Percentiles rank a stretch among this genome's conserved stretches.
These are phyloP conservation scores for Termitomyces heimii DNA, from an alignment of 768 basidiomycete genomes.

Conservation along the genomic window DNA sequence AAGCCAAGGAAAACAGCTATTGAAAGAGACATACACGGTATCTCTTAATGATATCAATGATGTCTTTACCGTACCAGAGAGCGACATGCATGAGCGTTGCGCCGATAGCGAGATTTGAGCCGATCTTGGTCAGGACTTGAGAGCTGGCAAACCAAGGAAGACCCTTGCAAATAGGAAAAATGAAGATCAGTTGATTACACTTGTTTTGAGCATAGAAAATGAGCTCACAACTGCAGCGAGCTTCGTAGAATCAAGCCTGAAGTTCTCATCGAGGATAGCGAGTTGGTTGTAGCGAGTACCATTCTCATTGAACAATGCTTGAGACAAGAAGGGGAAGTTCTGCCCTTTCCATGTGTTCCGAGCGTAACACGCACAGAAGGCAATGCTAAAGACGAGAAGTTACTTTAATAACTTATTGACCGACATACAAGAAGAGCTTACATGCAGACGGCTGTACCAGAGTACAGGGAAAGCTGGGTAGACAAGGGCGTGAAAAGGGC, in stretches of 20 bases:
- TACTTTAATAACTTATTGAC: background rate
- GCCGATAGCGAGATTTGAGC: constrained; percentile 31
- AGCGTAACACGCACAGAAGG: constrained; percentile 38
- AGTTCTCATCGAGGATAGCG: constrained; percentile 45
- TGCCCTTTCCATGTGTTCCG: constrained; percentile 53
- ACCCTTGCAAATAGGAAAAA: constrained; percentile 23
- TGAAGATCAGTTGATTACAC: background rate
- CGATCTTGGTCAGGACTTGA: constrained; percentile 35
- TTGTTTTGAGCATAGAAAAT: no score
- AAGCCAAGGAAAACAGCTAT: background rate
- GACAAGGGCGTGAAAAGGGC: constrained; percentile 47
- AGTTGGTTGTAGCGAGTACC: constrained; percentile 43
- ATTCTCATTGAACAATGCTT: constrained; percentile 45
- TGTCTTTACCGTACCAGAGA: constrained; percentile 49
- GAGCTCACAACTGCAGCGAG: constrained; percentile 24
- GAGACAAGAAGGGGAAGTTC: constrained; percentile 55
- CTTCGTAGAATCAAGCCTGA: constrained; percentile 39
- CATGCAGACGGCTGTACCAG: constrained; percentile 49
- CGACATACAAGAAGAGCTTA: constrained; percentile 17
- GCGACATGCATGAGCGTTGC: constrained; percentile 47
- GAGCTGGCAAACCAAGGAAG: constrained; percentile 42
- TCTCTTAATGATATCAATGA: constrained; percentile 33
- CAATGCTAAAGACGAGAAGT: constrained; percentile 21
- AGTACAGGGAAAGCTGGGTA: constrained; percentile 44
- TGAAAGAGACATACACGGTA: constrained; percentile 28